Base-by-base conservation (phyloP, 306 rosid species). In the Fragaria ananassa region DNA sequence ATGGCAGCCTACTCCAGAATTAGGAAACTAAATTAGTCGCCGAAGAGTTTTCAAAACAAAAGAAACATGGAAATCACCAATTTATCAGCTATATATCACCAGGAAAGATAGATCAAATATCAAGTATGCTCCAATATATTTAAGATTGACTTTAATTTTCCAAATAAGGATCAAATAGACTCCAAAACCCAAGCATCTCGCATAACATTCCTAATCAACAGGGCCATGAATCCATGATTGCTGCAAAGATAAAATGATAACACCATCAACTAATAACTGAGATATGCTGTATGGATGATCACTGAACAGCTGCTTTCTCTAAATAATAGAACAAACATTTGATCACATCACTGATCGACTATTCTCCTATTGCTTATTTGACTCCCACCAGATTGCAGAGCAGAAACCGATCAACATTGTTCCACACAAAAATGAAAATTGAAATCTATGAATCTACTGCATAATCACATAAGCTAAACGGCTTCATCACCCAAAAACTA, bases 1-100 rank as follows among this genome's bases (percentile, higher is more conserved):
- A 86, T 86, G 34, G 60, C 37, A 11, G 42, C 70, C 27, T 2
- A 31, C 46, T 53, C 27, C 56, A 53, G 61, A 8, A 9, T 63
- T 56, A 47, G 49, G 60, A 68, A 60, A 29, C 35, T 0, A 11
- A 68, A 10, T 63, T 37, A 4, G 4, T 74, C 70, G 2, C 1
- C 21, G n/a, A 23, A 0, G 1, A 42, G 62, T 41, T 44, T 67
- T 71, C 54, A 39, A 76, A 58, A 75, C 54, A 39, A 76, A 58
- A 60, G 19, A 15, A 80, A 37, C 12, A 50, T n/a, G 56, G 0
- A 31, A 56, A 49, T n/a, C 54, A 71, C 11, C 31, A 39, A 53
- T 39, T 31, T n/a, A 21, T 76, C 58, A 66, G 13, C 76, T 6
- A 70, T 7, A 41, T 8, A 19, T 39, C 8, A 4, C 4, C 27